These are phyloP conservation scores for Flaveria trinervia DNA, from an alignment of 129 eudicot species.

Conservation along the genomic window DNA sequence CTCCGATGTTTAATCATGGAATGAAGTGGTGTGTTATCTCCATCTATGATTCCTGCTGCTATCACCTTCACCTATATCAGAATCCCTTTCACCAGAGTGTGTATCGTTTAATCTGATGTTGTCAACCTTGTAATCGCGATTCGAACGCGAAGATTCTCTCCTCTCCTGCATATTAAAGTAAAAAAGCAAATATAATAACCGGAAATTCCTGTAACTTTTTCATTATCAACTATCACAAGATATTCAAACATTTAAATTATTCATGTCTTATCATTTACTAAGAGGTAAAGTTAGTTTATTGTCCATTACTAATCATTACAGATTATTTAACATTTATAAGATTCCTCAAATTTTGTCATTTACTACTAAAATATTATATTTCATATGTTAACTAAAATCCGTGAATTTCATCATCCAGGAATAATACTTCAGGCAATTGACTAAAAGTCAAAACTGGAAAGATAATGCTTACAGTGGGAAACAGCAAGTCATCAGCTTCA, in stretches of 20 bases:
- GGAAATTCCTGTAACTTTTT: background rate
- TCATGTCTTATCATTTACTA: conserved; percentile 16
- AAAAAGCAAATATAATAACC: background rate
- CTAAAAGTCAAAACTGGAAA: conserved; percentile 8
- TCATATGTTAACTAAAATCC: conserved; percentile 5
- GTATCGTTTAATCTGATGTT: conserved; percentile 35
- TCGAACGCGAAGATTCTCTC: conserved; percentile 58
- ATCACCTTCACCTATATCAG: conserved; percentile 63
- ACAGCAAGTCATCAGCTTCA: conserved; percentile 83
- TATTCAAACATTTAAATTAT: background rate
- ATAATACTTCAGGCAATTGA: background rate
- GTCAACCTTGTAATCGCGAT: conserved; percentile 49
- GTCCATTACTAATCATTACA: conserved; percentile 17
- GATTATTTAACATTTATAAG: background rate
- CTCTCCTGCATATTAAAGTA: conserved; percentile 55
- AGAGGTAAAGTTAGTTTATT: background rate
- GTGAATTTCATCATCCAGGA: conserved; percentile 1
- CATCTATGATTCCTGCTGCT: conserved; percentile 47
- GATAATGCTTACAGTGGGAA: conserved; percentile 62
- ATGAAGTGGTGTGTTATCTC: conserved; percentile 38
- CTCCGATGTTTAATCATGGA: conserved; percentile 16
- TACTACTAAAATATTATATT: background rate
- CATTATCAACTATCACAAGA: background rate
- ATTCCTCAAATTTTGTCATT: conserved; percentile 16
- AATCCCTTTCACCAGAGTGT: conserved; percentile 44